A percentile compares a stretch with the other conserved stretches of the same genome.
phyloP scores from a whole-genome alignment of 2,329 filamentous ascomycete genomes.

The Scorias spongiosa region DNA sequence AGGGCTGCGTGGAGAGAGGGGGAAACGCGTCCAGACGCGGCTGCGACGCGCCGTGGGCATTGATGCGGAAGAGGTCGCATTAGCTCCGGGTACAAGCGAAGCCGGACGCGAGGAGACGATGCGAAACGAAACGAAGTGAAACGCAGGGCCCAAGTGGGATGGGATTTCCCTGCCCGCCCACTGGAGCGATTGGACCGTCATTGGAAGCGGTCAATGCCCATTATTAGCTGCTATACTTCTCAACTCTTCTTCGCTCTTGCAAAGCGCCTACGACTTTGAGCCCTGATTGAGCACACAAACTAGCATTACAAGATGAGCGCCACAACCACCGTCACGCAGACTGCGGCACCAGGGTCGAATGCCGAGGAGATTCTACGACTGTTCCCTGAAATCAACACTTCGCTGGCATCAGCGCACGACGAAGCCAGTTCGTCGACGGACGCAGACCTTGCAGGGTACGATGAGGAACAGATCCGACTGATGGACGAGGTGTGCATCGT shows the following conservation, averaged over 20 bases:
- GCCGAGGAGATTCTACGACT: slow-evolving; percentile 74
- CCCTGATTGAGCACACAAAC: no score
- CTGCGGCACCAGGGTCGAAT: slow-evolving; percentile 37
- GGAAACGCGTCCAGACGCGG: background rate
- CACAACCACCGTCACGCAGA: slow-evolving; percentile 16
- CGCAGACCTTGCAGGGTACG: slow-evolving; percentile 70
- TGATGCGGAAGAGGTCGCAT: slow-evolving; percentile 1
- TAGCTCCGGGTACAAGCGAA: slow-evolving; percentile 1
- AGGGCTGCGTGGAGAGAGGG: background rate
- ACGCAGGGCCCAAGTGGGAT: no score
- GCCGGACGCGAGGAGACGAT: background rate
- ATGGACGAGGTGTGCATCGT: slow-evolving; percentile 99
- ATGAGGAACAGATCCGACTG: slow-evolving; percentile 90
- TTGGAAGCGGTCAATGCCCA: no score
- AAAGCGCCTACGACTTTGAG: no score
- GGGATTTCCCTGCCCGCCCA: no score
- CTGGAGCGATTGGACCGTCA: no score
- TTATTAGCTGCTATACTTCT: no score
- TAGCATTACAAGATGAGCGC: slow-evolving; percentile 12
- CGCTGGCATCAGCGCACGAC: slow-evolving; percentile 36
- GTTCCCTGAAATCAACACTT: slow-evolving; percentile 66
- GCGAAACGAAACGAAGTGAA: background rate
- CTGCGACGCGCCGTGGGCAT: background rate
- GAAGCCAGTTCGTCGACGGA: slow-evolving; percentile 42
- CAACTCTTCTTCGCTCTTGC: no score